Evolutionary conservation across 1,284 basidiomycete genomes (phyloP).

Genomic region (Puccinia hordei): DNA sequence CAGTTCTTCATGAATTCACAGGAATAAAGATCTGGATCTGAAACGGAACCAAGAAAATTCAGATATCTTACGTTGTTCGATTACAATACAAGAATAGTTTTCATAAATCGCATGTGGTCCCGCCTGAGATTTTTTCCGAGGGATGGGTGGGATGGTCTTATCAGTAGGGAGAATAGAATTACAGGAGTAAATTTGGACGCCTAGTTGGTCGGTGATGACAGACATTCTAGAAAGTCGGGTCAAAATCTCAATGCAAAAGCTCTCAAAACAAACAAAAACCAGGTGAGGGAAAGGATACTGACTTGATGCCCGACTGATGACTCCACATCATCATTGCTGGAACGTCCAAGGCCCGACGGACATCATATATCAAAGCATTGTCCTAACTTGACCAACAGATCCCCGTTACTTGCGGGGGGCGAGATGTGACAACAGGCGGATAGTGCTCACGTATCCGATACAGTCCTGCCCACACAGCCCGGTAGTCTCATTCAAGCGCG

Average conservation of each 20-base stretch:
- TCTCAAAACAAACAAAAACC: not conserved
- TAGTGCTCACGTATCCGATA: conserved; percentile 55
- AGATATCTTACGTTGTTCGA: conserved; percentile 60
- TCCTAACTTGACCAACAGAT: conserved; percentile 27
- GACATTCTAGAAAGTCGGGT: conserved; percentile 61
- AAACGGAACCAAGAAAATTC: not conserved
- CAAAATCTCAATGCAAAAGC: not conserved
- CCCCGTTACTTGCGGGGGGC: not conserved
- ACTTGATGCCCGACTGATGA: conserved; percentile 64
- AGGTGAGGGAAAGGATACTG: conserved; percentile 52
- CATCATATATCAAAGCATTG: conserved; percentile 40
- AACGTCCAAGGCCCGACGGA: not conserved
- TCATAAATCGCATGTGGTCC: conserved; percentile 61
- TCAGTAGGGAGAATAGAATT: conserved; percentile 60
- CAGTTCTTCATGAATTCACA: no score
- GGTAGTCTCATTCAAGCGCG: conserved; percentile 59
- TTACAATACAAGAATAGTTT: conserved; percentile 63
- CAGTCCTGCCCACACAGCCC: conserved; percentile 54
- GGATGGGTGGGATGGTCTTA: conserved; percentile 60
- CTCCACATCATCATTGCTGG: conserved; percentile 58
- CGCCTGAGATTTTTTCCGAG: conserved; percentile 63
- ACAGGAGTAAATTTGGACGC: conserved; percentile 63
- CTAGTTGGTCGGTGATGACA: conserved; percentile 65
- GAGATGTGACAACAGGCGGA: not conserved
- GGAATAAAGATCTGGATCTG: no score